Conservation (phyloP, 2,329 filamentous ascomycete species). For the Talaromyces sp. region DNA sequence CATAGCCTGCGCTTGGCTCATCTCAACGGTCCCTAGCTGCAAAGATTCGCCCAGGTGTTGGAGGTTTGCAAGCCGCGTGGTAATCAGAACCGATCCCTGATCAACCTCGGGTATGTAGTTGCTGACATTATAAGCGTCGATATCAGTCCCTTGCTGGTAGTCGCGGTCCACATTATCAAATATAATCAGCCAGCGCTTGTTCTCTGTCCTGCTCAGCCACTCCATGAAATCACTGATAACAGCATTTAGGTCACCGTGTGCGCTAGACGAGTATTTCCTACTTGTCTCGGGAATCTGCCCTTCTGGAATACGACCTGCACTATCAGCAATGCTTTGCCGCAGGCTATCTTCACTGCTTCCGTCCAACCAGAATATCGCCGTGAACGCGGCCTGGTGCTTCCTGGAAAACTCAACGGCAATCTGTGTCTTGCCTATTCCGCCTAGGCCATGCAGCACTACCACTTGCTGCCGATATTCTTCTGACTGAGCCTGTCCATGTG, state of each 20-base stretch:
- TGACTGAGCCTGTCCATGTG: neutral
- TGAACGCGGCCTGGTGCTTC: slow-evolving; percentile 29
- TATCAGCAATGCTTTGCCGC: slow-evolving; percentile 22
- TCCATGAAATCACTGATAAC: slow-evolving; percentile 11
- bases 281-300: neutral
- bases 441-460: slow-evolving; percentile 34
- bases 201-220: slow-evolving; percentile 2
- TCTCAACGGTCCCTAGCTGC: neutral
- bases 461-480: slow-evolving; percentile 1
- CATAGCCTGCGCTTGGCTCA: slow-evolving; percentile 5
- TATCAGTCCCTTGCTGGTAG: neutral
- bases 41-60: slow-evolving; percentile 5
- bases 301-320: neutral
- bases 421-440: slow-evolving; percentile 46
- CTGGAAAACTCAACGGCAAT: slow-evolving; percentile 33
- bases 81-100: slow-evolving; percentile 10
- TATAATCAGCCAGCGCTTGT: slow-evolving; percentile 8
- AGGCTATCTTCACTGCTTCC: slow-evolving; percentile 32
- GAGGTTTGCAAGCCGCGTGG: slow-evolving; percentile 7
- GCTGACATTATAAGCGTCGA: slow-evolving; percentile 8
- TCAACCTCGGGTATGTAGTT: slow-evolving; percentile 6
- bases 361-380: slow-evolving; percentile 42
- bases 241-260: neutral
- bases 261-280: neutral
- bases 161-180: slow-evolving; percentile 6